Conservation (phyloP, 148 eudicot species). For the Nepenthes gracilis region DNA sequence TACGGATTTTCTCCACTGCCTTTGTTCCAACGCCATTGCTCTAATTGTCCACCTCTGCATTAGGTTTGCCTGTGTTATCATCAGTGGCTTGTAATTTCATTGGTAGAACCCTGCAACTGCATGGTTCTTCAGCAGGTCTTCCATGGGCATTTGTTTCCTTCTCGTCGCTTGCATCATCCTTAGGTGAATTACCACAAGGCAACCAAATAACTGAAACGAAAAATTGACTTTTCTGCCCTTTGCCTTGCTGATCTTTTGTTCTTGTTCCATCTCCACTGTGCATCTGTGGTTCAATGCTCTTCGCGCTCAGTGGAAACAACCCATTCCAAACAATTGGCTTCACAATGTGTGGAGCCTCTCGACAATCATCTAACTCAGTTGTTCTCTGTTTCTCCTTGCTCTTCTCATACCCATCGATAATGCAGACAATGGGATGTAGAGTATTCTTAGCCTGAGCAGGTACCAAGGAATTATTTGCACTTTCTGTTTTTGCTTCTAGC, state of each 20-base stretch:
- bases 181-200: slow-evolving; percentile 15
- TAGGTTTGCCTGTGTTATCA: slow-evolving; percentile 3
- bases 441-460: slow-evolving; percentile 18
- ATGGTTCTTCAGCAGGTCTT: slow-evolving; percentile 3
- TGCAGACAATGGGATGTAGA: slow-evolving; percentile 30
- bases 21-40: slow-evolving; percentile 4
- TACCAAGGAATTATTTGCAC: slow-evolving; percentile 22
- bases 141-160: slow-evolving; percentile 1
- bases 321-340: slow-evolving; percentile 16
- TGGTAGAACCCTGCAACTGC: not conserved
- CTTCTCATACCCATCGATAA: slow-evolving; percentile 30
- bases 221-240: slow-evolving; percentile 11
- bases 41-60: slow-evolving; percentile 3
- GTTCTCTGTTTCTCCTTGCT: slow-evolving; percentile 13
- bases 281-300: slow-evolving; percentile 15
- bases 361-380: slow-evolving; percentile 2
- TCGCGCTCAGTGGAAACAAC: slow-evolving; percentile 34
- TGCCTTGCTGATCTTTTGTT: slow-evolving; percentile 12
- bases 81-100: slow-evolving; percentile 4
- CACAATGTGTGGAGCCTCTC: not conserved
- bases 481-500: slow-evolving; percentile 24
- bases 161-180: slow-evolving; percentile 9
- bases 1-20: slow-evolving; percentile 6
- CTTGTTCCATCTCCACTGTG: slow-evolving; percentile 18
- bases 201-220: slow-evolving; percentile 49